Evolutionary conservation across 805 yeast species (phyloP).

Genomic region (Soucietia sequanensis): DNA sequence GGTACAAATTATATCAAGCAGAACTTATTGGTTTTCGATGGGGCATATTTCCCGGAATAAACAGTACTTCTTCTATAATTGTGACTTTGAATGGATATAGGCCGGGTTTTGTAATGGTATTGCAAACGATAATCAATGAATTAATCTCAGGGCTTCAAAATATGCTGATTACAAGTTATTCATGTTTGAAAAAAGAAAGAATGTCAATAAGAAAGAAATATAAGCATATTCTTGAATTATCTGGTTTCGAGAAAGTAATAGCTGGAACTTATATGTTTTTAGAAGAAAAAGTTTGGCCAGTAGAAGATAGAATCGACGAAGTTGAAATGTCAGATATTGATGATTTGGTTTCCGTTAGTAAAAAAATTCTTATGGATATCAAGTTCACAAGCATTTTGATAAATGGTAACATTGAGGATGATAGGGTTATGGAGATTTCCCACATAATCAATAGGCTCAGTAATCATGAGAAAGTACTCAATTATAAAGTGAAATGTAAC

Average conservation of each 20-base stretch:
- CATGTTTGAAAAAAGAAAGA: slow-evolving; percentile 44
- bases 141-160: slow-evolving; percentile 19
- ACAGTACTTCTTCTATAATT: slow-evolving; percentile 53
- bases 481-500: not conserved
- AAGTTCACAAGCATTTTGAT: slow-evolving; percentile 42
- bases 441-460: slow-evolving; percentile 22
- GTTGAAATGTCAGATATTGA: slow-evolving; percentile 48
- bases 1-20: slow-evolving; percentile 48
- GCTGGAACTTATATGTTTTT: slow-evolving; percentile 50
- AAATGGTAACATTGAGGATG: slow-evolving; percentile 46
- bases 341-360: slow-evolving; percentile 28
- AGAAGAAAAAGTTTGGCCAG: slow-evolving; percentile 55
- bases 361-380: slow-evolving; percentile 20
- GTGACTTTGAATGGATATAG: slow-evolving; percentile 56
- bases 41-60: slow-evolving; percentile 53
- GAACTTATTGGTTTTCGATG: slow-evolving; percentile 56
- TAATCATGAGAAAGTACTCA: slow-evolving; percentile 16
- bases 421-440: slow-evolving; percentile 15
- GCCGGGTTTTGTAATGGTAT: slow-evolving; percentile 33
- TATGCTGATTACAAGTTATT: slow-evolving; percentile 17
- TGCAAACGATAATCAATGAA: slow-evolving; percentile 30
- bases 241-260: slow-evolving; percentile 48
- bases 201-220: slow-evolving; percentile 48
- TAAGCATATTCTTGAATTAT: slow-evolving; percentile 38
- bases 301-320: slow-evolving; percentile 56